Evolutionary conservation across 2,329 filamentous ascomycete genomes (phyloP), one percentile per base, ranked within the genome.

Genomic region (Apiospora saccharicola): DNA sequence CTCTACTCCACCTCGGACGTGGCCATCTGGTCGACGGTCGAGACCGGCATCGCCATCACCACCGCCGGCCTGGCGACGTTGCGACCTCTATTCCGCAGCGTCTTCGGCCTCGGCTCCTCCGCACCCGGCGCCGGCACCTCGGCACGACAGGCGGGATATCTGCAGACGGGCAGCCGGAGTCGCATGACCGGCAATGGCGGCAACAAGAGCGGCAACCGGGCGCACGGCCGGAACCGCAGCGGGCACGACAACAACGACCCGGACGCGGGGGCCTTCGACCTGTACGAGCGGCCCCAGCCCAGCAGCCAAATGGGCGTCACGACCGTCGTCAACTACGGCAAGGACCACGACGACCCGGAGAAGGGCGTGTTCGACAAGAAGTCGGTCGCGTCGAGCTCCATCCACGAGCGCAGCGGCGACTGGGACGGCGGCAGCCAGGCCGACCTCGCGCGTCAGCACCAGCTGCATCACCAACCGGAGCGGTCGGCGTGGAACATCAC

Each of bases 21-120:
- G 7, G 83, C 83, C 24, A 83, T 86, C 71, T 86, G 84, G 84
- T 85, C 82, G 1, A 85, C 85, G 26, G 80, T 85, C 49, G 84
- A 86, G 74, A 82, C 82, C 5, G 83, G 83, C 5, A 81, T 85
- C 49, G 84, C 82, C 44, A 83, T 86, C 53, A 81, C 80, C 0
- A 82, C 84, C 10, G 80, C 82, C 7, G 80, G 77, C 0, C 70
- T 83, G 1, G 84, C 84, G 7, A 85, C 84, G 0, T 81, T 85
- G 0, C 78, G 79, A 16, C 83, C 83, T 1, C 81, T 84, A 14
- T 78, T 84, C 49, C 72, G 70, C 34, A 67, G 43, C 37, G 69
- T 70, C 46, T 75, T 74, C 34, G 71, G 70, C 16, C 72, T 71
- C 13, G 74, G 74, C 14, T 75, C 74, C 2, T 74, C 73, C 3